These are phyloP conservation scores for Aspergillus japonicus DNA, from an alignment of 2,329 filamentous ascomycete genomes.

Conservation along the genomic window DNA sequence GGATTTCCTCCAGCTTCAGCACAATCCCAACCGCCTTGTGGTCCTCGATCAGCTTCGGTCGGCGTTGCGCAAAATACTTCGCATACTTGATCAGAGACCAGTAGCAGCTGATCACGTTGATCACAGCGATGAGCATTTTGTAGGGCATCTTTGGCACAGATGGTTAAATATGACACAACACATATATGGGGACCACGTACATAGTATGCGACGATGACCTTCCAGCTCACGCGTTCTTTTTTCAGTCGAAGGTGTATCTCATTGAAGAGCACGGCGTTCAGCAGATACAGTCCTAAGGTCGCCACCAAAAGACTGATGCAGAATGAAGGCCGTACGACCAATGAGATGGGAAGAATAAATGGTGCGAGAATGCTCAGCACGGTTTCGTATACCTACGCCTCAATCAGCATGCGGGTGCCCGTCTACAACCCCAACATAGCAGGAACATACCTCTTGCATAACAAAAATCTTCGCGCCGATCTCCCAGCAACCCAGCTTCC, in stretches of 20 bases:
- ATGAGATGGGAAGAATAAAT: conserved; percentile 48
- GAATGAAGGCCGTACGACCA: conserved; percentile 45
- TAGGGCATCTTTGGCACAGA: conserved; percentile 32
- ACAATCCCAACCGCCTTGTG: conserved; percentile 41
- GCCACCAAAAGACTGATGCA: conserved; percentile 37
- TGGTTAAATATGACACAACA: neutral
- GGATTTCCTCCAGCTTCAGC: conserved; percentile 22
- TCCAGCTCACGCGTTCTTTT: conserved; percentile 44
- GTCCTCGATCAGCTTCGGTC: conserved; percentile 51
- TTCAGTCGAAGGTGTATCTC: conserved; percentile 49
- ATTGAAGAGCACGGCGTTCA: conserved; percentile 50
- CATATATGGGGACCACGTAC: neutral
- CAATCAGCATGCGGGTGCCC: conserved; percentile 15
- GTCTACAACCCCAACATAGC: neutral
- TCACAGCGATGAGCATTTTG: conserved; percentile 46
- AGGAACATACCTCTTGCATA: conserved; percentile 43
- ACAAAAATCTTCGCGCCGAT: conserved; percentile 53
- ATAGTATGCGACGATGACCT: conserved; percentile 44
- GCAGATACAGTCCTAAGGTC: conserved; percentile 44
- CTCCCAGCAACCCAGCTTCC: conserved; percentile 52
- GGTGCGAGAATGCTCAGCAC: conserved; percentile 48
- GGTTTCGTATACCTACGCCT: conserved; percentile 44
- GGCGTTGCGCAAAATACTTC: conserved; percentile 47
- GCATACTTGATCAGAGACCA: conserved; percentile 48
- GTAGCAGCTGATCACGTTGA: conserved; percentile 47